phyloP scores from a whole-genome alignment of 2,329 filamentous ascomycete species.

The Paecilomyces sp. region DNA sequence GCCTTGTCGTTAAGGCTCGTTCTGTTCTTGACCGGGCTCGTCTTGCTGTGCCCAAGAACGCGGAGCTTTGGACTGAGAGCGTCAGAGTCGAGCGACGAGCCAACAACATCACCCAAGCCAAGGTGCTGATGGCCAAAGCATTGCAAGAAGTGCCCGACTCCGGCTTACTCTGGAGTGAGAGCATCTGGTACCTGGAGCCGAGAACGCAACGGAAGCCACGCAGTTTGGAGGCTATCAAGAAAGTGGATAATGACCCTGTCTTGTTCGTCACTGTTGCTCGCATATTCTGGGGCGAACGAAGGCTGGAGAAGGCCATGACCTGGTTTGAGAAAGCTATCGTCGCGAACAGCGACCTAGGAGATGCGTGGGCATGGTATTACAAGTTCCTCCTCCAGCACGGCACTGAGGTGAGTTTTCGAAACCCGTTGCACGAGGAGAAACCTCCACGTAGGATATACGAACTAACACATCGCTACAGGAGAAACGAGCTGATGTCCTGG shows the following conservation, averaged over 20 bases:
- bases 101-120: conserved; percentile 74
- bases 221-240: conserved; percentile 90
- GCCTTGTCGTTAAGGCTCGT: conserved; percentile 81
- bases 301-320: conserved; percentile 84
- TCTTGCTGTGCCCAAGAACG: conserved; percentile 75
- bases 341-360: conserved; percentile 77
- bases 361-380: conserved; percentile 98
- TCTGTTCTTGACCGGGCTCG: conserved; percentile 88
- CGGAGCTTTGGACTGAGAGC: conserved; percentile 87
- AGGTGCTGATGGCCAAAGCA: conserved; percentile 86
- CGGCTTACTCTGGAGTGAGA: conserved; percentile 85
- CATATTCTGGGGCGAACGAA: conserved; percentile 92
- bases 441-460: conserved; percentile 5
- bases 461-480: conserved; percentile 42
- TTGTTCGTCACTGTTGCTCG: conserved; percentile 88
- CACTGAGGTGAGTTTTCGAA: conserved; percentile 53
- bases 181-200: conserved; percentile 88
- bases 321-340: conserved; percentile 98
- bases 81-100: conserved; percentile 86
- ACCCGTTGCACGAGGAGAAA: not conserved
- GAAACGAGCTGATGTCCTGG: conserved; percentile 77
- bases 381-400: conserved; percentile 90
- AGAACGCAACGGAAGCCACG: conserved; percentile 89
- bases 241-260: conserved; percentile 84
- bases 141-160: conserved; percentile 85